Conservation (phyloP, 1,284 basidiomycete species). For the Golubevia sp. region DNA sequence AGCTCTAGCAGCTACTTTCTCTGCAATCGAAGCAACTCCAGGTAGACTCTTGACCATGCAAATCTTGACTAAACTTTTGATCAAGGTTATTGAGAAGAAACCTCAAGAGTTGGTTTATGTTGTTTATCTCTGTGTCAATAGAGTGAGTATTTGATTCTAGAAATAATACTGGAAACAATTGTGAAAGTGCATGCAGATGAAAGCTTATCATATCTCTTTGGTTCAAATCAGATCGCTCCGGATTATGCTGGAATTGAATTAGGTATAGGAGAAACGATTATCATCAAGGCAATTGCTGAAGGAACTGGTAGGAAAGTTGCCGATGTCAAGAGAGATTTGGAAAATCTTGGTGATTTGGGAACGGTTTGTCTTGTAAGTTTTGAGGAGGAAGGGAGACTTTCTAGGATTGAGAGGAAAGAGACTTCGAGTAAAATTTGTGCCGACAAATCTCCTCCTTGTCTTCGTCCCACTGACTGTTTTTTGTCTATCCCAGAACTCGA, state of each 20-base stretch:
- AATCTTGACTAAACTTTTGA: slow-evolving; percentile 82
- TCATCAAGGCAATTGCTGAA: slow-evolving; percentile 94
- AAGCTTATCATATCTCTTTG: too few species aligned
- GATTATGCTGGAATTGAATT: slow-evolving; percentile 96
- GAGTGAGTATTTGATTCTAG: too few species aligned
- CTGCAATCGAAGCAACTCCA: slow-evolving; percentile 89
- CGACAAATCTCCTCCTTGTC: background rate
- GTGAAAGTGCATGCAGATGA: too few species aligned
- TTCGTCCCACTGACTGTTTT: too few species aligned
- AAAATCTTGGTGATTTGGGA: slow-evolving; percentile 92
- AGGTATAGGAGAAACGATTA: slow-evolving; percentile 91
- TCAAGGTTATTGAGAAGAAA: slow-evolving; percentile 85
- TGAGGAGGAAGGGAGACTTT: too few species aligned
- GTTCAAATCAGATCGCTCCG: slow-evolving; percentile 91
- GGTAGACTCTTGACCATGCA: slow-evolving; percentile 93
- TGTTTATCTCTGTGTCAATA: slow-evolving; percentile 95
- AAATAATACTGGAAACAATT: too few species aligned
- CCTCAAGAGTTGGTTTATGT: slow-evolving; percentile 78
- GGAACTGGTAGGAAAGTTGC: slow-evolving; percentile 84
- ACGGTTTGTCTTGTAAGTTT: slow-evolving; percentile 83
- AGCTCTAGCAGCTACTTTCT: slow-evolving; percentile 84
- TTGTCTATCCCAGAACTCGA: slow-evolving; percentile 72
- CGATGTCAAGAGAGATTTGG: slow-evolving; percentile 86
- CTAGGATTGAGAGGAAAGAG: too few species aligned
- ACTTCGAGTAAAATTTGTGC: too few species aligned